Conservation (phyloP, 495 filamentous ascomycete genomes). For the Penicillium crystallinum region DNA sequence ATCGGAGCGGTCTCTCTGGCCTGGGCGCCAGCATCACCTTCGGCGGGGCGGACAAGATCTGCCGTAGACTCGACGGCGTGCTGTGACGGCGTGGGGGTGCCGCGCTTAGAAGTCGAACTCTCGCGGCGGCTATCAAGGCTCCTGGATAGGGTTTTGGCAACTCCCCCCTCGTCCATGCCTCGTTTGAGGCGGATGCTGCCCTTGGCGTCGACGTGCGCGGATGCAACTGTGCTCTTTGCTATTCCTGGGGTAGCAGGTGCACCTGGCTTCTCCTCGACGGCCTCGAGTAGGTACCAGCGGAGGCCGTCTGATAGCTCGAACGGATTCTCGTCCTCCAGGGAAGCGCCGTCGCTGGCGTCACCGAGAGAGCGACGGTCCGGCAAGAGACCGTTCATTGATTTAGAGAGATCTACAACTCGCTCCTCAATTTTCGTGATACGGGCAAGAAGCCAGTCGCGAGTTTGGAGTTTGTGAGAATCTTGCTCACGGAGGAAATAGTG, state of each 20-base stretch:
- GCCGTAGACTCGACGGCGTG: slow-evolving; percentile 32
- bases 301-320: slow-evolving; percentile 95
- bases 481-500: slow-evolving; percentile 96
- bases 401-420: slow-evolving; percentile 87
- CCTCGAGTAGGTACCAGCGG: slow-evolving; percentile 93
- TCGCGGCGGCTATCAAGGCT: slow-evolving; percentile 87
- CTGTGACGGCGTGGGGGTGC: slow-evolving; percentile 31
- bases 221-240: slow-evolving; percentile 82
- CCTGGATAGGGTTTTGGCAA: slow-evolving; percentile 74
- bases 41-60: slow-evolving; percentile 35
- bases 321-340: slow-evolving; percentile 90
- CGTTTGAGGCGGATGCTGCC: slow-evolving; percentile 61
- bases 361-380: slow-evolving; percentile 52
- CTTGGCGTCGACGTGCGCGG: slow-evolving; percentile 80
- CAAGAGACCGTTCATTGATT: slow-evolving; percentile 54
- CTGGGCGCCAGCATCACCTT: slow-evolving; percentile 28
- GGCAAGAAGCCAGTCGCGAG: slow-evolving; percentile 88
- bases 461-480: slow-evolving; percentile 75
- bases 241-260: slow-evolving; percentile 86
- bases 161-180: slow-evolving; percentile 47
- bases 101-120: slow-evolving; percentile 75
- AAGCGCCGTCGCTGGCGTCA: slow-evolving; percentile 50
- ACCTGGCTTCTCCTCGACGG: slow-evolving; percentile 89
- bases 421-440: slow-evolving; percentile 90
- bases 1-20: slow-evolving; percentile 34